Conservation (phyloP, 441 rosid species). For the Raphanus hybrid region DNA sequence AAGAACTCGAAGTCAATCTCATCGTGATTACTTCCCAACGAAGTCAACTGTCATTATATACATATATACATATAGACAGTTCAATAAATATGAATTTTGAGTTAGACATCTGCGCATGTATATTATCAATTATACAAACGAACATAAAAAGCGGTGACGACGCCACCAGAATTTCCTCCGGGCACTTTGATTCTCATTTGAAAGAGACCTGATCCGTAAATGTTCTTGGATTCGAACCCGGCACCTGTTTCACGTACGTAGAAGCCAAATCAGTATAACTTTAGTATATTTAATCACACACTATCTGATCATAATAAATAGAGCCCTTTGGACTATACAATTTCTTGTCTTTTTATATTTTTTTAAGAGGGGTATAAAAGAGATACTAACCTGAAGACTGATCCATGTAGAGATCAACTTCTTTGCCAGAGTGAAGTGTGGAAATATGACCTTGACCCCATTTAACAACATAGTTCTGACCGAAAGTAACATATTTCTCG, state of each 20-base stretch:
- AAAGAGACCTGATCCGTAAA: constrained; percentile 69
- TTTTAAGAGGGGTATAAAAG: neutral
- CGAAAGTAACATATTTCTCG: constrained; percentile 39
- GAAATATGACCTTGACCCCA: constrained; percentile 62
- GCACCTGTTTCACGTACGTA: constrained; percentile 46
- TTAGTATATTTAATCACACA: neutral
- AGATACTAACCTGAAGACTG: constrained; percentile 54
- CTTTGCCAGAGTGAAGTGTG: constrained; percentile 33
- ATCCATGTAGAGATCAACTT: constrained; percentile 65
- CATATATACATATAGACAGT: neutral
- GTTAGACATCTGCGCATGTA: neutral
- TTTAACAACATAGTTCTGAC: constrained; percentile 52
- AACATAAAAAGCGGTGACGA: constrained; percentile 78
- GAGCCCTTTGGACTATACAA: neutral
- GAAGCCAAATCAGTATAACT: neutral
- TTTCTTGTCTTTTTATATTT: neutral
- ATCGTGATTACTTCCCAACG: constrained; percentile 55
- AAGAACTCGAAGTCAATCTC: constrained; percentile 84
- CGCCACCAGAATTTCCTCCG: constrained; percentile 63
- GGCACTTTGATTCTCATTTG: constrained; percentile 61
- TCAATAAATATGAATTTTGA: neutral
- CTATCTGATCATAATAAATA: neutral
- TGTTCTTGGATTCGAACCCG: constrained; percentile 63
- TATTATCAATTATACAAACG: constrained; percentile 1
- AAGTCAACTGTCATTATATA: constrained; percentile 46